Conservation (phyloP, 1,139 yeast species). For the Saccharomyces hybrid region DNA sequence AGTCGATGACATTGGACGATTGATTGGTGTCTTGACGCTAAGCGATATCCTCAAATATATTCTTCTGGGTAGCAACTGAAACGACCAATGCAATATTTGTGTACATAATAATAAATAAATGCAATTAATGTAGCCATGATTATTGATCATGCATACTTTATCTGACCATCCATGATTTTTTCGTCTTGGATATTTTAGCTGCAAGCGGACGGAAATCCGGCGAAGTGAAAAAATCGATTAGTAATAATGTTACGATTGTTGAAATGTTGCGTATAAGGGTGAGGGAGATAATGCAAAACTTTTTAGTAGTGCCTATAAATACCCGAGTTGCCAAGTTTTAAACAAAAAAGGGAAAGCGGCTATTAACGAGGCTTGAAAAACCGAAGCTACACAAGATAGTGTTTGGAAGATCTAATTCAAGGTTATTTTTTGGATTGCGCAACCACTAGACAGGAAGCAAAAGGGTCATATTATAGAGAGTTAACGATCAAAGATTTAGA, state of each 20-base stretch:
- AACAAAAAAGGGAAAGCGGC: too few species aligned
- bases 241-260: too few species aligned
- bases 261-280: too few species aligned
- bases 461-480: not conserved
- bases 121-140: not conserved
- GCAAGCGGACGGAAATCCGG: not conserved
- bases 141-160: not conserved
- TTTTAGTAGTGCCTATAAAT: too few species aligned
- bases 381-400: too few species aligned
- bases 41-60: conserved; percentile 87
- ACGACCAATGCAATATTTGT: not conserved
- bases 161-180: not conserved
- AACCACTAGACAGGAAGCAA: not conserved
- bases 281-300: too few species aligned
- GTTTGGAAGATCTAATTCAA: too few species aligned
- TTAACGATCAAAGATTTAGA: not conserved
- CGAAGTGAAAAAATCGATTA: not conserved
- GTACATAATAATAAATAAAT: not conserved
- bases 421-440: too few species aligned
- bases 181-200: not conserved
- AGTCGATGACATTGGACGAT: conserved; percentile 70
- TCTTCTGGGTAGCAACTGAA: conserved; percentile 50
- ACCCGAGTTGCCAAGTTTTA: too few species aligned
- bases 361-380: too few species aligned
- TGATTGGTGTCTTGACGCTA: conserved; percentile 79